phyloP scores from a whole-genome alignment of 2,329 filamentous ascomycete species.

The Albifimbria verrucaria region DNA sequence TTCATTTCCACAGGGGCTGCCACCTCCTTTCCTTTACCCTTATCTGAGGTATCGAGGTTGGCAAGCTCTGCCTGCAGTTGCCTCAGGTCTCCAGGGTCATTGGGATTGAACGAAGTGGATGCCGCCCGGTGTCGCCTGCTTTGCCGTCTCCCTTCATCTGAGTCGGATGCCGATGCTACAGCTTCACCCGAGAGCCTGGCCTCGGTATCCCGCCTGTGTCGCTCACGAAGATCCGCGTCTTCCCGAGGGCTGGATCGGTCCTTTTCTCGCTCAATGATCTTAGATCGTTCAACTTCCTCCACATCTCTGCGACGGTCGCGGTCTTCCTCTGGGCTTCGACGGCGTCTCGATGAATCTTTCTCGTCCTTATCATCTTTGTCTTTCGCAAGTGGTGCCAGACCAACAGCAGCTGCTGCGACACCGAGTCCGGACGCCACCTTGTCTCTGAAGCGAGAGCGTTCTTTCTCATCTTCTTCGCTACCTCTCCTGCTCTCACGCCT shows the following conservation, averaged over 20 bases:
- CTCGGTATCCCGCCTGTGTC: constrained; percentile 36
- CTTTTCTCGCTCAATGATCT: constrained; percentile 2
- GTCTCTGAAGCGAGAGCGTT: constrained; percentile 42
- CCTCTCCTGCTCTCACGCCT: constrained; percentile 25
- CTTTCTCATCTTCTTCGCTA: constrained; percentile 34
- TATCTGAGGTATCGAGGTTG: constrained; percentile 30
- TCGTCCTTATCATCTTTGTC: constrained; percentile 34
- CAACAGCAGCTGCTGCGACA: constrained; percentile 46
- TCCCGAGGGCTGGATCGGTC: neutral
- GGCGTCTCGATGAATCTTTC: constrained; percentile 19
- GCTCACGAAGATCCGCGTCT: constrained; percentile 19
- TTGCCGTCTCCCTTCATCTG: constrained; percentile 36
- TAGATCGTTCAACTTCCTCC: constrained; percentile 14
- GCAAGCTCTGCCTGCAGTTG: constrained; percentile 50
- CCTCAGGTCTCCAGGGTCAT: constrained; percentile 46
- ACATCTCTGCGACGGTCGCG: constrained; percentile 17
- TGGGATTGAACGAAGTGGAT: constrained; percentile 48
- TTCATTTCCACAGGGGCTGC: constrained; percentile 19
- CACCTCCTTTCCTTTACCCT: constrained; percentile 18
- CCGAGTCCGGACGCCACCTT: constrained; percentile 46
- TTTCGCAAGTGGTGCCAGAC: constrained; percentile 33
- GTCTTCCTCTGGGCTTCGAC: constrained; percentile 29
- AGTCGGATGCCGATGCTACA: constrained; percentile 33
- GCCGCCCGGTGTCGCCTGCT: constrained; percentile 35
- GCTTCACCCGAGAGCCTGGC: constrained; percentile 32